Evolutionary conservation across 1,284 basidiomycete species (phyloP), one percentile per base, ranked within the genome.

Genomic region (Cutaneotrichosporon sp.): DNA sequence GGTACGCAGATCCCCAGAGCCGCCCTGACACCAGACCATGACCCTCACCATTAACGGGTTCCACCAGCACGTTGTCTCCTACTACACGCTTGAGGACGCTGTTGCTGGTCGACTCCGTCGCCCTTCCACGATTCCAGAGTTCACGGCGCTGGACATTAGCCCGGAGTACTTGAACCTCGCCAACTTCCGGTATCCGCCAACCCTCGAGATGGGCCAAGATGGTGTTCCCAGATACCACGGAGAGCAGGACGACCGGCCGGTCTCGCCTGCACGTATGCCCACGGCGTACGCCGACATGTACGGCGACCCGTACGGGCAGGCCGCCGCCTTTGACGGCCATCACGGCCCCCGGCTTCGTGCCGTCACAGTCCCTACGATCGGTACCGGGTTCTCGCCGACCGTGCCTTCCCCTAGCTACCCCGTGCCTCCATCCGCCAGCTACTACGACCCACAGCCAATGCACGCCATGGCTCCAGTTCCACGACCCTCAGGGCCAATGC

Each of bases 81-180:
- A 98, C 82, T 98, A 98, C 84, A 89, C 88, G 67, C 85, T 95
- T 60, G 89, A 92, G 68, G 95, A 98, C 74, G 92, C 97, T 22
- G 86, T 91, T 55, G 86, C 87, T 59, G 92, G 92, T 22, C 88
- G 92, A 33, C 85, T 98, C 8, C 87, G 93, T 33, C 85, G 91
- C 0, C 95, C 95, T 0, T 95, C 92, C 0, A 90, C 90, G 2
- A 83, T 95, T 0, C 91, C 92, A 0, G 94, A 97, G 77, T 84
- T 98, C 31, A 87, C 88, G 0, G 85, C 89, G 0, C 83, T 98
- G 34, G 87, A 90, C 63, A 95, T 97, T 75, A 89, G 87, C 67
- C 88, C 90, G 22, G 90, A 92, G 69, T 94, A 94, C 69, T 85
- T 97, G 54, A 89, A 93, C 78, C 91, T 91, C 77, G 89, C 89